Base-by-base conservation (phyloP, 2,329 filamentous ascomycete species). In the Ophiocordyceps camponoti-floridani region DNA sequence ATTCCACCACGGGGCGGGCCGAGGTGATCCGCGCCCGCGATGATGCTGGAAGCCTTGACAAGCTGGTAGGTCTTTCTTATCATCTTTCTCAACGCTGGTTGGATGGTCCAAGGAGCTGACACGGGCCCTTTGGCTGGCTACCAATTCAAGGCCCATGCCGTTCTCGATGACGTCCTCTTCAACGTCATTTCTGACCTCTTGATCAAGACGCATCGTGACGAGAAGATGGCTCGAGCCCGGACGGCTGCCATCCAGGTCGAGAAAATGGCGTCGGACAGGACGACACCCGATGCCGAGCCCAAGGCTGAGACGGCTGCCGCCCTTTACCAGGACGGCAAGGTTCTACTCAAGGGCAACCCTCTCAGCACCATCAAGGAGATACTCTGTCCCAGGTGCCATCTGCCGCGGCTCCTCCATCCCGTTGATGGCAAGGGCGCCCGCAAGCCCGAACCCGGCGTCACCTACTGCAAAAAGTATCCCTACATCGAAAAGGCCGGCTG, bases 391-490 rank as follows among this genome's bases (percentile, higher is more conserved):
- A 75, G 77, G 58, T 88, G 83, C 62, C 79, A 82, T 56, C 73
- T 86, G 33, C 83, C 83, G 16, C 75, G 81, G 49, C 68, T 87
- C 44, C 72, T 85, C 51, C 70, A 85, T 55, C 83, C 83, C 16
- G 81, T 77, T 52, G 78, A 82, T 54, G 80, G 80, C 52, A 79
- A 75, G 53, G 79, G 80, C 41, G 71, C 78, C 12, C 65, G 64
- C 54, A 77, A 76, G 55, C 78, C 78, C 40, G 75, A 81, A 47
- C 82, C 82, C 0, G 68, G 71, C 50, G 67, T 79, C 51, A 75
- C 80, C 51, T 88, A 87, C 67, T 89, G 84, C 70, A 84, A 84
- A 61, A 78, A 79, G 51, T 77, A 82, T 48, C 82, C 83, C 0
- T 88, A 82, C 66, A 82, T 85, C 48, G 76, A 84, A 52, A 79